These are phyloP conservation scores for Tricholoma hemisulphureum DNA, from an alignment of 768 basidiomycete species.

Conservation along the genomic window DNA sequence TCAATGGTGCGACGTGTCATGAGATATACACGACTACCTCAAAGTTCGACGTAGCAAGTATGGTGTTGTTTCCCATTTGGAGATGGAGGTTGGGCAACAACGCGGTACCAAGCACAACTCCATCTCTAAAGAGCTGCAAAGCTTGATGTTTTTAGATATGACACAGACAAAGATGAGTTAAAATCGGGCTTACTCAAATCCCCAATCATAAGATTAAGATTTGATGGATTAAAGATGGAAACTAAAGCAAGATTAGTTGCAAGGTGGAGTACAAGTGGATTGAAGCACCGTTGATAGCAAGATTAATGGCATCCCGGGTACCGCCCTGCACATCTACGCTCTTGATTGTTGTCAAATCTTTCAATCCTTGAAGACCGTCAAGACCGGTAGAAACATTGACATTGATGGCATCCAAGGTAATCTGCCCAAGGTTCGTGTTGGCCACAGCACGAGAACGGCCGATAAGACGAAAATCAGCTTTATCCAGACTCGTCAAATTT, in stretches of 20 bases:
- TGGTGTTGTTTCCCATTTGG: constrained; percentile 57
- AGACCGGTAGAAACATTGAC: constrained; percentile 67
- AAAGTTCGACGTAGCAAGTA: constrained; percentile 51
- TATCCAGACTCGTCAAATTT: constrained; percentile 50
- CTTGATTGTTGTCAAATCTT: constrained; percentile 52
- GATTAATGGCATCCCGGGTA: constrained; percentile 52
- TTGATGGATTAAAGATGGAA: constrained; percentile 66
- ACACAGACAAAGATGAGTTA: neutral
- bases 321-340: constrained; percentile 68
- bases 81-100: constrained; percentile 60
- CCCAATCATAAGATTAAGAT: constrained; percentile 57
- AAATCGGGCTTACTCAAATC: constrained; percentile 50
- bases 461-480: constrained; percentile 53
- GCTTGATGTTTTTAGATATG: constrained; percentile 30
- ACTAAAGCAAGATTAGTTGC: constrained; percentile 33
- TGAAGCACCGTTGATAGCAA: constrained; percentile 54
- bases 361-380: constrained; percentile 59
- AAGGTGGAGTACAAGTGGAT: neutral
- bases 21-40: constrained; percentile 36
- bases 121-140: constrained; percentile 54
- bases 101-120: constrained; percentile 55
- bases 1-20: constrained; percentile 6
- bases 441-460: constrained; percentile 62
- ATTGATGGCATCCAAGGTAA: constrained; percentile 69
- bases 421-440: constrained; percentile 59